Conservation (phyloP, 768 basidiomycete species). For the Podaxis sp. region DNA sequence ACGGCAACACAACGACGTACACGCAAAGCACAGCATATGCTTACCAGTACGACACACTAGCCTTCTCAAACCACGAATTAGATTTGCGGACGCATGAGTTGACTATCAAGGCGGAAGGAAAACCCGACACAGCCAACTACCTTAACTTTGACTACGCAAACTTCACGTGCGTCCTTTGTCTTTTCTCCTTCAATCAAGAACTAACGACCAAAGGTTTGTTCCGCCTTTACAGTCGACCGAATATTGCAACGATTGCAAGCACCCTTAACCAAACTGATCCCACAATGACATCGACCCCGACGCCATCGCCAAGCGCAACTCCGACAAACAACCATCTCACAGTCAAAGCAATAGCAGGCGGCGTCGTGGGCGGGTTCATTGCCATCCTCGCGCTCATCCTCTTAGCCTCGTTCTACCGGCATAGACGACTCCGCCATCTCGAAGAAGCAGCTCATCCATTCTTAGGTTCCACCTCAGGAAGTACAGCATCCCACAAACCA, state of each 20-base stretch:
- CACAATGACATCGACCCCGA: background rate
- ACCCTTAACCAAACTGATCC: background rate
- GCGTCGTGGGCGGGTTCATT: constrained; percentile 12
- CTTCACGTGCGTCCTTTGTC: constrained; percentile 12
- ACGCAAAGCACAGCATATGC: background rate
- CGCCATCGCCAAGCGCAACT: background rate
- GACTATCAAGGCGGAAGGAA: constrained; percentile 4
- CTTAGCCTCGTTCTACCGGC: constrained; percentile 6
- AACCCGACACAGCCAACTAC: constrained; percentile 10
- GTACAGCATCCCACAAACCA: background rate
- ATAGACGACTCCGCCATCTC: background rate
- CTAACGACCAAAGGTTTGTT: background rate
- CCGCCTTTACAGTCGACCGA: background rate
- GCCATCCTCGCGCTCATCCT: constrained; percentile 3
- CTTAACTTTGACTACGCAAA: constrained; percentile 18
- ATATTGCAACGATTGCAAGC: no score
- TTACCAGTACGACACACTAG: constrained; percentile 22
- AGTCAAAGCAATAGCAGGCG: constrained; percentile 7
- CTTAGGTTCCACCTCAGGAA: background rate
- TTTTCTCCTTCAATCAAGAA: background rate
- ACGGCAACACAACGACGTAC: constrained; percentile 8
- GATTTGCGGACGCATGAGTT: constrained; percentile 7
- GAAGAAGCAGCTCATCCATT: constrained; percentile 5
- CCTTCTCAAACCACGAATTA: constrained; percentile 17
- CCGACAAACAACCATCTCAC: background rate